Percentiles rank a stretch among this genome's conserved stretches.
Conservation (phyloP, 139 green algal genomes). For the Micractinium sp. region DNA sequence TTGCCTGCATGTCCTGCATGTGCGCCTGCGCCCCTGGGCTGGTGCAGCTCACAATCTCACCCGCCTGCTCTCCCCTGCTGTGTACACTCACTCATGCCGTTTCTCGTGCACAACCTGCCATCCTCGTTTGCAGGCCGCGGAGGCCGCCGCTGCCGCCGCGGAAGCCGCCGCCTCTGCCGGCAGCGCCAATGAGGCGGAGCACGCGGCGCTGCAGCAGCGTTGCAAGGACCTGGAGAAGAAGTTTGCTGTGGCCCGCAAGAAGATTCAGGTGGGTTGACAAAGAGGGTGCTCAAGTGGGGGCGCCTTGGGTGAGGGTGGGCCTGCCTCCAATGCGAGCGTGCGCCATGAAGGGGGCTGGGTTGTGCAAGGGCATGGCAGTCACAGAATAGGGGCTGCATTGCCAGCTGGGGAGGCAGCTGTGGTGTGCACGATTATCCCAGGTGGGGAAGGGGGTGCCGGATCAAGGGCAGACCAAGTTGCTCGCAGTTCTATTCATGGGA, state of each 20-base stretch:
- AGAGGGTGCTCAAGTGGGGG: background rate
- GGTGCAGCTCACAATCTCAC: background rate
- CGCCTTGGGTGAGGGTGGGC: no score
- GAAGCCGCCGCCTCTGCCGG: background rate
- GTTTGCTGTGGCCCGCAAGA: slow-evolving; percentile 37
- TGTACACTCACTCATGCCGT: background rate
- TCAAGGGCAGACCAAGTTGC: no score
- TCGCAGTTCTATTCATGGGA: no score
- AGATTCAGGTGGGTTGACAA: slow-evolving; percentile 26
- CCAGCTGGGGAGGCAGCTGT: no score
- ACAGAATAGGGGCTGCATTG: no score
- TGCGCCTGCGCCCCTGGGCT: background rate
- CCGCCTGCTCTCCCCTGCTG: background rate
- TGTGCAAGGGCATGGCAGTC: no score
- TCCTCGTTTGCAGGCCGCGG: slow-evolving; percentile 2
- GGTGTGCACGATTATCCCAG: no score
- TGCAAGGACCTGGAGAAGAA: slow-evolving; percentile 41
- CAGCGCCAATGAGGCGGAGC: background rate
- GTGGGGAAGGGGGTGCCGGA: no score
- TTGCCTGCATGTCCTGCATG: no score
- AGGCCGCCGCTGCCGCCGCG: background rate
- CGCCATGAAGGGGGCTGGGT: no score
- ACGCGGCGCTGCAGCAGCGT: background rate
- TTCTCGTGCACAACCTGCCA: background rate
- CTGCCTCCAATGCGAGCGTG: no score